Evolutionary conservation across 805 yeast genomes (phyloP).

Genomic region (Priceomyces melissophilus): DNA sequence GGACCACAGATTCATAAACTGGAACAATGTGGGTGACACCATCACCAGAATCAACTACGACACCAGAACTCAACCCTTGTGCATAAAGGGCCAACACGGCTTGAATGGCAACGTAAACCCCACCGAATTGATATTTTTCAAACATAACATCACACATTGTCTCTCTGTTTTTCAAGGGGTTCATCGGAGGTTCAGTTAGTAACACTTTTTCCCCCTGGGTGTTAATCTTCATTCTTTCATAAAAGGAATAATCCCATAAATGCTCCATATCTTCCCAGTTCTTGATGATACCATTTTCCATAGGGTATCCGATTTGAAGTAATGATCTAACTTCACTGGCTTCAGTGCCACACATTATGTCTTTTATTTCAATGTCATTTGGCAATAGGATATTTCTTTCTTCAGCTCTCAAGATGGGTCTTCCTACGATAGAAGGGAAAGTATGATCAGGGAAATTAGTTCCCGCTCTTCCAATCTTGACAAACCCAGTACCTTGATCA

Average conservation of each 20-base stretch:
- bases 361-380: constrained; percentile 75
- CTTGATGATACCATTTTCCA: constrained; percentile 97
- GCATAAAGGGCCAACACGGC: constrained; percentile 98
- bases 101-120: constrained; percentile 93
- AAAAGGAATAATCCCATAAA: constrained; percentile 96
- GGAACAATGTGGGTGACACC: constrained; percentile 99
- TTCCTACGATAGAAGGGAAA: constrained; percentile 95
- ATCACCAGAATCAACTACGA: constrained; percentile 97
- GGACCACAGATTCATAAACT: constrained; percentile 94
- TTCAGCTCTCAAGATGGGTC: constrained; percentile 96
- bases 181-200: constrained; percentile 97
- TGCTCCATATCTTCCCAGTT: constrained; percentile 99
- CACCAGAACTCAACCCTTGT: constrained; percentile 94
- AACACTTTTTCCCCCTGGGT: constrained; percentile 73
- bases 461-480: constrained; percentile 94
- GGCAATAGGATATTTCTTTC: constrained; percentile 60
- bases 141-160: constrained; percentile 90
- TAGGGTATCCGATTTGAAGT: constrained; percentile 91
- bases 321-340: constrained; percentile 88
- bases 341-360: constrained; percentile 97
- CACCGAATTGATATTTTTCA: constrained; percentile 85
- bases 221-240: constrained; percentile 81
- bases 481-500: constrained; percentile 99
- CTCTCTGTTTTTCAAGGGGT: constrained; percentile 87
- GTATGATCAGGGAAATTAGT: constrained; percentile 96